A percentile compares a stretch with the other conserved stretches of the same genome.
These are phyloP conservation scores for Oryza coarctata DNA, from an alignment of 176 grass and related monocot genomes.

Conservation along the genomic window DNA sequence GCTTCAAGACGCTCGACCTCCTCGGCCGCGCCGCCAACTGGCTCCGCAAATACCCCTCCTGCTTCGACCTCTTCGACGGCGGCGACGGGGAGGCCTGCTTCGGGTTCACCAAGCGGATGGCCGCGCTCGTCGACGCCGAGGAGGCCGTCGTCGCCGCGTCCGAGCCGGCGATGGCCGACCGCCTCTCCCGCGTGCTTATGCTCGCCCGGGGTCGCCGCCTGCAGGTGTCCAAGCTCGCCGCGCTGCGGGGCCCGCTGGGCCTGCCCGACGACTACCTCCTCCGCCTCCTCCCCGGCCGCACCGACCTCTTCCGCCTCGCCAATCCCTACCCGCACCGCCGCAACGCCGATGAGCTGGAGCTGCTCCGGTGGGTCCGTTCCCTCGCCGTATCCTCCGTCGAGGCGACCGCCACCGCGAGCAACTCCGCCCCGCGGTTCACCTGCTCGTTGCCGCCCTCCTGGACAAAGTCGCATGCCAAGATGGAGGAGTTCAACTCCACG, in stretches of 20 bases:
- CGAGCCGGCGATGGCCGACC: conserved; percentile 63
- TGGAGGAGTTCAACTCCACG: conserved; percentile 77
- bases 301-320: conserved; percentile 70
- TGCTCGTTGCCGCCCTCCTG: conserved; percentile 70
- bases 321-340: conserved; percentile 58
- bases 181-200: conserved; percentile 78
- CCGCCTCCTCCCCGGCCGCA: conserved; percentile 59
- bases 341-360: conserved; percentile 73
- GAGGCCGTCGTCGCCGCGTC: conserved; percentile 48
- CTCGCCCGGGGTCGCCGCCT: conserved; percentile 62
- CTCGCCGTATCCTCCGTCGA: conserved; percentile 61
- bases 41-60: conserved; percentile 91
- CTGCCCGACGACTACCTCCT: conserved; percentile 91
- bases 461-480: conserved; percentile 52
- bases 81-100: conserved; percentile 52
- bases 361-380: conserved; percentile 62
- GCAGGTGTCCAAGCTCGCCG: conserved; percentile 73
- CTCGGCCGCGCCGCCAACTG: conserved; percentile 83
- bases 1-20: conserved; percentile 78
- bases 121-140: conserved; percentile 62
- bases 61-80: conserved; percentile 57
- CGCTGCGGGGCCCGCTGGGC: conserved; percentile 66
- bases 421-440: conserved; percentile 43
- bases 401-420: conserved; percentile 17
- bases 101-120: conserved; percentile 87